These are phyloP conservation scores for Exophiala dermatitidis DNA, from an alignment of 2,329 filamentous ascomycete genomes.

Conservation along the genomic window DNA sequence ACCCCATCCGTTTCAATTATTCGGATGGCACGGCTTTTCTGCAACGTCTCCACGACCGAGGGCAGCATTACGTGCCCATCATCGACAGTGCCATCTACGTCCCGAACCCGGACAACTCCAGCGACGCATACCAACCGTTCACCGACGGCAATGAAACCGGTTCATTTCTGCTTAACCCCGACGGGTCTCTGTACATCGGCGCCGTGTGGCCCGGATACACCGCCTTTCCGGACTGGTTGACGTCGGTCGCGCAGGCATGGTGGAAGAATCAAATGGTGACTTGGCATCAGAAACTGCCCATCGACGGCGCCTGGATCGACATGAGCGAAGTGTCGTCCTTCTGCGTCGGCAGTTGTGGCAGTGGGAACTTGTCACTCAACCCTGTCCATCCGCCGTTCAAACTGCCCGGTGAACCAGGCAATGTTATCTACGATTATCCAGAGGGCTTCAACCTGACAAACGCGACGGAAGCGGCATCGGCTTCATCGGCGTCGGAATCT, in stretches of 20 bases:
- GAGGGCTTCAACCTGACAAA: slow-evolving; percentile 65
- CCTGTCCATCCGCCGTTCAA: slow-evolving; percentile 60
- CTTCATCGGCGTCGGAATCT: slow-evolving; percentile 47
- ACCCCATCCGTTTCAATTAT: slow-evolving; percentile 46
- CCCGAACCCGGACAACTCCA: slow-evolving; percentile 62
- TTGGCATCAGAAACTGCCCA: slow-evolving; percentile 49
- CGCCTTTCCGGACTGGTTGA: slow-evolving; percentile 54
- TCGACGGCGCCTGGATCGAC: slow-evolving; percentile 53
- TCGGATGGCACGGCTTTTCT: slow-evolving; percentile 47
- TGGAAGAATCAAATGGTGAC: slow-evolving; percentile 50
- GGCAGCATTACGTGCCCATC: slow-evolving; percentile 55
- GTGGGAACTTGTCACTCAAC: slow-evolving; percentile 56
- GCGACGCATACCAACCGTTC: slow-evolving; percentile 54
- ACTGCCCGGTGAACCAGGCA: slow-evolving; percentile 58
- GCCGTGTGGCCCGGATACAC: slow-evolving; percentile 54
- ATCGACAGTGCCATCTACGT: slow-evolving; percentile 62
- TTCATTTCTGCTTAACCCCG: slow-evolving; percentile 48
- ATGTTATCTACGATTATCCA: slow-evolving; percentile 55
- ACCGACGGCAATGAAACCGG: slow-evolving; percentile 44
- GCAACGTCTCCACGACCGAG: slow-evolving; percentile 45
- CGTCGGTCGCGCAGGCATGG: slow-evolving; percentile 52
- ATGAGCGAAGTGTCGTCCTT: slow-evolving; percentile 58
- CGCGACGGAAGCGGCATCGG: slow-evolving; percentile 57
- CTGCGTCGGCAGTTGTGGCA: slow-evolving; percentile 67
- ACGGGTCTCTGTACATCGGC: slow-evolving; percentile 50